phyloP scores from a whole-genome alignment of 768 basidiomycete species.

The Ramaria sp. region DNA sequence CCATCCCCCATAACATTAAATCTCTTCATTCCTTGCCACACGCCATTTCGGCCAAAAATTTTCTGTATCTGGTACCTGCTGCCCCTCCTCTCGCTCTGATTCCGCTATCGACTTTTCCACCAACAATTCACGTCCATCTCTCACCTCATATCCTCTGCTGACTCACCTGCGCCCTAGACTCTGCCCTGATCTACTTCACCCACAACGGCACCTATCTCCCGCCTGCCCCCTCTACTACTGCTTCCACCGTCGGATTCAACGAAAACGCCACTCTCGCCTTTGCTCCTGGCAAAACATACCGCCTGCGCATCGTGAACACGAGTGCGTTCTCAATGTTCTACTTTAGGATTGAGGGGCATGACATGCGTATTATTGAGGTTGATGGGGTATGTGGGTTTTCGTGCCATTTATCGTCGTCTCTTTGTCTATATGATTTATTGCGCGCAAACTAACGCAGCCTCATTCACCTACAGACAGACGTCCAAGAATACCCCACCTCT shows the following conservation, averaged over 20 bases:
- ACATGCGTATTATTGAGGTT: constrained; percentile 76
- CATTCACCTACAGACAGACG: constrained; percentile 46
- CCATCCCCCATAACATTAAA: too few species aligned
- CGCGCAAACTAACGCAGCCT: not conserved
- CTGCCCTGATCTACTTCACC: constrained; percentile 75
- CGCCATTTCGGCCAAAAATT: too few species aligned
- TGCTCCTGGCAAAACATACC: constrained; percentile 81
- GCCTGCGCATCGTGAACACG: constrained; percentile 81
- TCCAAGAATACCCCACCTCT: constrained; percentile 62
- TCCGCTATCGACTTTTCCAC: not conserved
- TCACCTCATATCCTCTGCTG: not conserved
- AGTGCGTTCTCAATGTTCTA: constrained; percentile 63
- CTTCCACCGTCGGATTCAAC: constrained; percentile 69
- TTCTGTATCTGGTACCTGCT: too few species aligned
- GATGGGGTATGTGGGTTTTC: constrained; percentile 51
- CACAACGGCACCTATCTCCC: constrained; percentile 64
- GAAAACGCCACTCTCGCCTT: constrained; percentile 82
- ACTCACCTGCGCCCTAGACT: constrained; percentile 34
- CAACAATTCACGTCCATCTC: not conserved
- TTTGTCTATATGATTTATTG: not conserved
- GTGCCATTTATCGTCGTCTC: not conserved
- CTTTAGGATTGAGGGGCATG: constrained; percentile 86
- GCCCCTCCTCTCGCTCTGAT: not conserved
- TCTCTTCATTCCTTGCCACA: too few species aligned
- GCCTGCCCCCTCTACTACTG: constrained; percentile 39